Evolutionary conservation across 2,329 filamentous ascomycete species (phyloP), one percentile per base, ranked within the genome.

Genomic region (Cladosporium sp.): DNA sequence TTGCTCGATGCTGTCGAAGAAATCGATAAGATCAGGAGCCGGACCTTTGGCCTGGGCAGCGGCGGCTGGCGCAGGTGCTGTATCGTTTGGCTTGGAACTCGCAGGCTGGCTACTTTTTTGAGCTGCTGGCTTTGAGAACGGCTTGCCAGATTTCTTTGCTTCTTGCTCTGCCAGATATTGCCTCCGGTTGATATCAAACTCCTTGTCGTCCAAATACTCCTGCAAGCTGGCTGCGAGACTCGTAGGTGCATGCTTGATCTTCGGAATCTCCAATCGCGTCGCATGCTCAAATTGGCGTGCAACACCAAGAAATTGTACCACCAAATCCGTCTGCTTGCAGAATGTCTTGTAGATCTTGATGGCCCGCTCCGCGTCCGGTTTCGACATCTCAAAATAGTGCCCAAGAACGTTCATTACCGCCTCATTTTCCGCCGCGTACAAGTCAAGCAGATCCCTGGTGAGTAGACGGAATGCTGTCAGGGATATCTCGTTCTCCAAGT

Each of bases 301-400:
- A 41, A 92, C 79, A 61, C 85, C 85, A 43, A 98, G 80, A 65
- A 92, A 98, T 63, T 89, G 84, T 13, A 98, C 92, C 1, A 97
- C 92, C 59, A 85, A 83, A 62, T 97, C 91, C 6, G 93, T 98
- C 69, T 95, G 91, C 63, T 83, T 86, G 13, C 89, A 89, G 65
- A 98, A 98, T 13, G 80, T 86, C 66, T 91, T 88, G 72, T 98
- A 98, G 56, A 98, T 92, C 56, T 84, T 80, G 72, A 98, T 83
- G 53, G 93, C 90, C 58, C 91, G 82, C 69, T 96, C 89, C 54
- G 93, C 95, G 70, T 98, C 93, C 22, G 88, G 80, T 65, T 88
- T 89, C 46, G 93, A 96, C 86, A 98, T 92, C 73, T 98, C 93
- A 64, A 98, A 98, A 71, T 97, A 98, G 70, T 95, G 89, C 62